These are phyloP conservation scores for Raddia guianensis DNA, from an alignment of 176 grass and related monocot genomes.

Conservation along the genomic window DNA sequence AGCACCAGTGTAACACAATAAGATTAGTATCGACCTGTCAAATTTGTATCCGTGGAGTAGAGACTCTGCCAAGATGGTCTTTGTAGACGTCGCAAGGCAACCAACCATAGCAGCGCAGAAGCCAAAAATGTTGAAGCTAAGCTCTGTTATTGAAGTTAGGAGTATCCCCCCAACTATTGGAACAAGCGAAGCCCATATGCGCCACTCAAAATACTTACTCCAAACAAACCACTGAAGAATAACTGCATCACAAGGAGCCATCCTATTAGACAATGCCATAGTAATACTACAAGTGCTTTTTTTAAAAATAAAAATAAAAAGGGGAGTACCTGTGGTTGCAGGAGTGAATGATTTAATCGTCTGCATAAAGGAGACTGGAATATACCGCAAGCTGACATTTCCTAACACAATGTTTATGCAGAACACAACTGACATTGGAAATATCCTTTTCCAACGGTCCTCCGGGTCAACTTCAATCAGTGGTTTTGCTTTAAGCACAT, in stretches of 20 bases:
- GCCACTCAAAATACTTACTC: slow-evolving; percentile 89
- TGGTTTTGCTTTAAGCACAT: slow-evolving; percentile 78
- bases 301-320: not conserved
- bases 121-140: slow-evolving; percentile 95
- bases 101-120: slow-evolving; percentile 95
- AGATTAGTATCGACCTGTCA: slow-evolving; percentile 69
- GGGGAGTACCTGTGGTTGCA: slow-evolving; percentile 78
- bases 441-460: slow-evolving; percentile 96
- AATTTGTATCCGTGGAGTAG: slow-evolving; percentile 97
- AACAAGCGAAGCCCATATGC: slow-evolving; percentile 88
- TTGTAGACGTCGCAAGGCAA: slow-evolving; percentile 93
- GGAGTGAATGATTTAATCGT: slow-evolving; percentile 99
- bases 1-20: slow-evolving; percentile 9
- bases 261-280: not conserved
- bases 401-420: slow-evolving; percentile 98
- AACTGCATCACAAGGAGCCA: slow-evolving; percentile 51
- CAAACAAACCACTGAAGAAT: slow-evolving; percentile 97
- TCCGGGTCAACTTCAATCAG: slow-evolving; percentile 74
- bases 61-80: slow-evolving; percentile 95
- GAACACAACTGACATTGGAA: slow-evolving; percentile 97
- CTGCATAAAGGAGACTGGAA: slow-evolving; percentile 98
- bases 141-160: slow-evolving; percentile 87
- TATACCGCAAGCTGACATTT: slow-evolving; percentile 93
- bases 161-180: slow-evolving; percentile 97
- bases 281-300: not conserved